Conservation (phyloP, 192 early-diverging fungal species). For the Coemansia sp. region DNA sequence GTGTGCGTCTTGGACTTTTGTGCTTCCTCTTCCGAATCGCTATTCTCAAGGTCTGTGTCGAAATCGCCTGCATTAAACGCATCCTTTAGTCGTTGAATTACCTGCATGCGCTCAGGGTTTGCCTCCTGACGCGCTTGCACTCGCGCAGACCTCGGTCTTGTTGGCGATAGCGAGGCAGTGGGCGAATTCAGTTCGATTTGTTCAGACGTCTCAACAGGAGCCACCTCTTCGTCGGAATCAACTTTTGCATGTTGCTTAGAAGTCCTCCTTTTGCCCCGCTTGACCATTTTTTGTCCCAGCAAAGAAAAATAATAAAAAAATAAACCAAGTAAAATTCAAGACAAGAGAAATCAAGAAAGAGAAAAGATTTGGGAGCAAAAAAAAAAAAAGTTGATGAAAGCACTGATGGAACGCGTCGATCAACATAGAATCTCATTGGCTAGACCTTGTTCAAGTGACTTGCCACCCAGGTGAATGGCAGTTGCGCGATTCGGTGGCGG, state of each 20-base stretch:
- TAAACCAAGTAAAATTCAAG: conserved; percentile 4
- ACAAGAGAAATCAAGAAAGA: conserved; percentile 5
- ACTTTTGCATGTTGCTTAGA: neutral
- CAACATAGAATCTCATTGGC: neutral
- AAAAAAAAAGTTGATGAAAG: neutral
- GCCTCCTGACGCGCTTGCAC: conserved; percentile 41
- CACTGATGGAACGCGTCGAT: neutral
- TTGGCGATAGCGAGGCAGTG: neutral
- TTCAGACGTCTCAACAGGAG: neutral
- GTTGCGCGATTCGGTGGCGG: neutral
- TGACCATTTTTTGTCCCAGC: neutral
- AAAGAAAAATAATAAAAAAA: neutral
- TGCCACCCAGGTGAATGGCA: neutral
- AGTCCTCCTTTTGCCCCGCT: conserved; percentile 5
- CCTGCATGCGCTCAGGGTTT: conserved; percentile 24
- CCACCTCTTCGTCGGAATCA: neutral
- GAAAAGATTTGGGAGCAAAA: conserved; percentile 7
- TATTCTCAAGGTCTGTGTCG: conserved; percentile 23
- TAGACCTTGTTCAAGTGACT: neutral
- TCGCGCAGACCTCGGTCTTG: conserved; percentile 13
- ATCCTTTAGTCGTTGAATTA: conserved; percentile 35
- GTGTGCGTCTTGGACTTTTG: neutral
- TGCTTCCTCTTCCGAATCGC: conserved; percentile 1
- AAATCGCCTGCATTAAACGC: conserved; percentile 38
- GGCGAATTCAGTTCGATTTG: neutral